Evolutionary conservation across 2,329 filamentous ascomycete species (phyloP), one percentile per base, ranked within the genome.

Genomic region (Diaporthe citrichinensis): DNA sequence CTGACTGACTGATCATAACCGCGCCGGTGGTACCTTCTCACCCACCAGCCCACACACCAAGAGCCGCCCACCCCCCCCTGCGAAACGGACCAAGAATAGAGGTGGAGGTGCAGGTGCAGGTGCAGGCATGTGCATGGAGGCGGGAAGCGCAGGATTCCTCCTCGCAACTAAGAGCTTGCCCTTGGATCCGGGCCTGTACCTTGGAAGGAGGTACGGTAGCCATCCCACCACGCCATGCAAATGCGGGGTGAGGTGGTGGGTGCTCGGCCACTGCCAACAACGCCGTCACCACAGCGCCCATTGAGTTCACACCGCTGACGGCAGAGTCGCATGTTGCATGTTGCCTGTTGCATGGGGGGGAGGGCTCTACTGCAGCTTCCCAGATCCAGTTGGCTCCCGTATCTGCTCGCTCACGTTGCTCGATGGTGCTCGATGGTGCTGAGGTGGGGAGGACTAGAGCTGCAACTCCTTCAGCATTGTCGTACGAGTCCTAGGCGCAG

Each of bases 201-300:
- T 53, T 41, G 65, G 31, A 25, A 44, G 25, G 31, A 39, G 46
- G 31, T 39, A 53, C 10, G 20, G n/a, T 28, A 44, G 59, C 46
- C 28, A n/a, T 46, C 31, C 65, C 65, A 53, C 62, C 46, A 53
- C 46, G 65, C 65, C 65, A 55, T 28, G 65, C 34, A 55, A 41
- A 69, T 69, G 65, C 65, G 65, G 65, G 65, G 65, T 69, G 65
- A 69, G 49, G 46, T 68, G 65, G 65, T 69, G 46, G 62, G 65
- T 55, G 65, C 65, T 55, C 65, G 49, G 49, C 65, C 65, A 49
- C 65, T 55, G 65, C 65, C 34, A 69, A 39, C 61, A 65, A 65
- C 61, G 46, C 49, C 65, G 65, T 39, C 65, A 36, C 49, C 46
- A 39, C 14, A 20, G 20, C 23, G 7, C 31, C 39, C 46, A 41